Conservation (phyloP, 139 green algal genomes). For the Micractinium conductrix region DNA sequence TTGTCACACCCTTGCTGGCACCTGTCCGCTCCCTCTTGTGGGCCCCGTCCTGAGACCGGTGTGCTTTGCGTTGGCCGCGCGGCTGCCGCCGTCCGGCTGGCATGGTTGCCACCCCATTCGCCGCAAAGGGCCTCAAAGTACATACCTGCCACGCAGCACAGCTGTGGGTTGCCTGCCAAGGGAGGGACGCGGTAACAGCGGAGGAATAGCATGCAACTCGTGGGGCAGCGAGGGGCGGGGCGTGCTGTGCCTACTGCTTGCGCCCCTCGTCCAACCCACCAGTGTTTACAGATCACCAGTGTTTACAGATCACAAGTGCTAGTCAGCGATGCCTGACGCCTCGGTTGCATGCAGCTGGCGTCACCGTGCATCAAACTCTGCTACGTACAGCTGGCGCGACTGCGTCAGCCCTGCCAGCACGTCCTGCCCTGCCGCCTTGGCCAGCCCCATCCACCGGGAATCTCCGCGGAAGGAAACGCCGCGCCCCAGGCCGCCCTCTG, state of each 20-base stretch:
- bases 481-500: background rate
- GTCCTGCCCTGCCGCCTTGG: constrained; percentile 34
- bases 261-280: too few species aligned
- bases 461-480: constrained; percentile 45
- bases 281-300: too few species aligned
- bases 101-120: constrained; percentile 39
- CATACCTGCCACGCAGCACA: constrained; percentile 33
- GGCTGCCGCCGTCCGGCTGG: constrained; percentile 35
- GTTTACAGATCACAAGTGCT: too few species aligned
- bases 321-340: too few species aligned
- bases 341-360: too few species aligned
- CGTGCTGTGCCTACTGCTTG: too few species aligned
- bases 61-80: constrained; percentile 23
- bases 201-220: too few species aligned
- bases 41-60: constrained; percentile 19
- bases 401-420: constrained; percentile 37
- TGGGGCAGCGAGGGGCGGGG: too few species aligned
- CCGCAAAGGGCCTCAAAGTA: constrained; percentile 50
- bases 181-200: too few species aligned
- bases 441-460: constrained; percentile 46
- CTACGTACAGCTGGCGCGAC: constrained; percentile 36
- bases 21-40: too few species aligned
- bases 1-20: too few species aligned
- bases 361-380: constrained; percentile 26
- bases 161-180: constrained; percentile 20